Base-by-base conservation (phyloP, 805 yeast genomes). In the Starmera caribaea region DNA sequence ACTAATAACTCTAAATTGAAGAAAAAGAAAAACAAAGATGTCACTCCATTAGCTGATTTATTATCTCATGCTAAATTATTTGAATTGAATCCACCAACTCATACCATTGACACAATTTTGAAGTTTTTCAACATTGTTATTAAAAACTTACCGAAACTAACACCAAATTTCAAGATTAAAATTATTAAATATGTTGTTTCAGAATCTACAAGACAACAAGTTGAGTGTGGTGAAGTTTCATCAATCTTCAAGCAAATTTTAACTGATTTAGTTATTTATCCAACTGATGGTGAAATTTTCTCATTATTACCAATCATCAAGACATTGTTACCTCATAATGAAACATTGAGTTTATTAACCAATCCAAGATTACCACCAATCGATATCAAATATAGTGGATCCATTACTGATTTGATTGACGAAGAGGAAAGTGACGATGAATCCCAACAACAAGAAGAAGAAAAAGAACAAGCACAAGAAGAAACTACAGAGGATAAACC, bases 291-390 rank as follows among this genome's bases (percentile, higher is more conserved):
- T 32, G 80, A 78, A 38, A 69, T 72, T 32, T 70, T 73, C 33
- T 79, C 87, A 12, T 66, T 84, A 27, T 64, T 84, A 44, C 95
- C 96, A 8, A 75, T 89, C 42, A 80, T 82, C 2, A 58, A 75
- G 11, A 61, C 66, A 3, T 51, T 82, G 6, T 54, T 81, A 43
- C 58, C 69, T 12, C 57, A 63, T 33, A 74, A 76, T 50, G 71
- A 66, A 8, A 53, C 73, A 16, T 54, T 79, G 33, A 74, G 84
- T 51, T 65, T 81, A 1, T 66, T 85, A 48, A 70, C 75, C 39
- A 81, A 82, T 50, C 95, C 96, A 33, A 68, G 92, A 50, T 73
- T 86, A 48, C 95, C 96, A 45, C 43, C 55, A 38, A 30, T 49
- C 44, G 53, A 53, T 26, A 37, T 39, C 8, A 46, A 45, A 13